Evolutionary conservation across 2,329 filamentous ascomycete genomes (phyloP), one percentile per base, ranked within the genome.

Genomic region (Plectosphaerella sp.): DNA sequence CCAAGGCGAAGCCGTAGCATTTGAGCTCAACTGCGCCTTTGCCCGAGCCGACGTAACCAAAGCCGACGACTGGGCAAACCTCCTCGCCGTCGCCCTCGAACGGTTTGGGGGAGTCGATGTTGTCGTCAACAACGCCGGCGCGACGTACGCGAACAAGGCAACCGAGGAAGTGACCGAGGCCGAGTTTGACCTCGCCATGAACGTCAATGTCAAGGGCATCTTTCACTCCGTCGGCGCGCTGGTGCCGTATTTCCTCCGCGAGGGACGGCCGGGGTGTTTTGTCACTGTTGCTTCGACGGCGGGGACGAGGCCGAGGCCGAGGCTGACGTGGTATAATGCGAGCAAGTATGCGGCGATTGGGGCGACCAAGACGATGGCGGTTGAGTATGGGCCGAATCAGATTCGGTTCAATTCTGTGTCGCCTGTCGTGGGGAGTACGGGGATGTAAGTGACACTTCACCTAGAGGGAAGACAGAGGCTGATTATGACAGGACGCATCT

Each of bases 371-470:
- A 63, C 68, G 2, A 67, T 92, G 58, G 88, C 87, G 1, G 83
- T 87, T 1, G 88, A 91, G 65, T 91, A 87, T 59, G 88, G 84
- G 0, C 78, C 82, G 0, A 79, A 88, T 51, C 78, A 88, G 58
- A 89, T 92, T 57, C 80, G 87, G 0, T 85, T 91, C 61, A 90
- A 90, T 57, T 78, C 81, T 2, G 82, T 91, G 14, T 88, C 84
- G 46, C 87, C 87, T 0, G 77, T 89, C 0, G 73, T 89, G 1
- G 84, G 82, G 2, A 81, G 76, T 15, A 91, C 87, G 0, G 84
- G 82, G 3, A 74, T 90, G 72, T 69, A 42, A 63, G 41, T 43
- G 7, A 11, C 10, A 41, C n/a, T n/a, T n/a, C n/a, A n/a, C n/a
- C 4, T 5, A 12, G 28, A 33, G 8, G 28, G 28, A 10, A n/a